Percentiles rank a stretch among this genome's conserved stretches.
phyloP scores from a whole-genome alignment of 164 flowering plant genomes.

The Piper longum region DNA sequence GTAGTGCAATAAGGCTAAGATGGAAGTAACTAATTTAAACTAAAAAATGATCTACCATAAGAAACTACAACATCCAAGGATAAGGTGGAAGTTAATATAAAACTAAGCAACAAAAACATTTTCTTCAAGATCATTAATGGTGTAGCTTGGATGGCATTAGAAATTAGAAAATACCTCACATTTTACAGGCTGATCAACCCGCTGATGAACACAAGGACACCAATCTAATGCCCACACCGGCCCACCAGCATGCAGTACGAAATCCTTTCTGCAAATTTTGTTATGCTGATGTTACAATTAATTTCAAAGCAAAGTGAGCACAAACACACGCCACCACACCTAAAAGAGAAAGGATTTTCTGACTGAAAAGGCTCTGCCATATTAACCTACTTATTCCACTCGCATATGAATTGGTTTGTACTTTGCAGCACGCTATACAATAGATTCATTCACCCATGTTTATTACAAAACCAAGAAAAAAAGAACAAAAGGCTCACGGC shows the following conservation, averaged over 20 bases:
- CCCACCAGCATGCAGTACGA: conserved; percentile 81
- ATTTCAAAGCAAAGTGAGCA: not conserved
- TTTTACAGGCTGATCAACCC: conserved; percentile 19
- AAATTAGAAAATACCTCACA: conserved; percentile 45
- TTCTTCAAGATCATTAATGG: not conserved
- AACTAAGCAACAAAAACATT: not conserved
- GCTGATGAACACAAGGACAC: conserved; percentile 54
- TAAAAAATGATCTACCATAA: not conserved
- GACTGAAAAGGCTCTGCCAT: too few relatives aligned
- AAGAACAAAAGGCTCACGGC: not conserved
- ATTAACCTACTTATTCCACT: too few relatives aligned
- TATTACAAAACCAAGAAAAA: too few relatives aligned
- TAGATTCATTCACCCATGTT: not conserved
- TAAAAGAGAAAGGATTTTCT: too few relatives aligned
- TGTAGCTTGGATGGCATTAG: not conserved
- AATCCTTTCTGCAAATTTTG: conserved; percentile 55
- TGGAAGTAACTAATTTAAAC: not conserved
- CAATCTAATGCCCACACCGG: conserved; percentile 92
- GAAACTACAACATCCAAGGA: not conserved
- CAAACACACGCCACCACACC: conserved; percentile 8
- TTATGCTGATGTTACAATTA: not conserved
- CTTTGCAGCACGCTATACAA: conserved; percentile 3
- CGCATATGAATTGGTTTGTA: too few relatives aligned
- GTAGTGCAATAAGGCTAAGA: not conserved
- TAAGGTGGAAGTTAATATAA: not conserved